Percentiles rank a stretch among this genome's conserved stretches.
These are phyloP conservation scores for Sporothrix mexicana DNA, from an alignment of 2,329 filamentous ascomycete genomes.

Conservation along the genomic window DNA sequence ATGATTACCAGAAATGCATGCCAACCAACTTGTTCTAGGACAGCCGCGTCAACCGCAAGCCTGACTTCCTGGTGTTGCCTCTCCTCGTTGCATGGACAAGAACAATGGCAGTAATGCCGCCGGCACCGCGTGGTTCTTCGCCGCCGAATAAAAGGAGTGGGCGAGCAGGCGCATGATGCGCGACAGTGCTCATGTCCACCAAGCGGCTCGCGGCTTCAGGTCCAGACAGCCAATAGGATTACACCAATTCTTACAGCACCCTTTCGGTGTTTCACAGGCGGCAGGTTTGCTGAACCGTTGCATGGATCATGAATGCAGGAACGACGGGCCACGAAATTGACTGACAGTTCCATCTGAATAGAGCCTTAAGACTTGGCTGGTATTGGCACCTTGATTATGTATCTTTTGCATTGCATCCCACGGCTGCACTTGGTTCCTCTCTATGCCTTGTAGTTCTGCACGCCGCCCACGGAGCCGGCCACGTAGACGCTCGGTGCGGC, in stretches of 20 bases:
- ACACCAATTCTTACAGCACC: not conserved
- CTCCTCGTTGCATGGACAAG: slow-evolving; percentile 44
- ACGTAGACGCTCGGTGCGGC: not conserved
- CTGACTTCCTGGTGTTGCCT: slow-evolving; percentile 16
- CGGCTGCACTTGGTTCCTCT: too few relatives aligned
- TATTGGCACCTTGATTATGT: too few relatives aligned
- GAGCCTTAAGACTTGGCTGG: too few relatives aligned
- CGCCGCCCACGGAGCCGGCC: not conserved
- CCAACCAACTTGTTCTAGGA: too few relatives aligned
- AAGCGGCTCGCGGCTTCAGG: not conserved
- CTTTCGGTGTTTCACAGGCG: not conserved
- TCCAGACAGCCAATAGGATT: not conserved
- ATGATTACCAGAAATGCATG: too few relatives aligned
- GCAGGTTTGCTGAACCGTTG: not conserved
- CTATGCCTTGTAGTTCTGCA: not conserved
- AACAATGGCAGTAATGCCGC: slow-evolving; percentile 52
- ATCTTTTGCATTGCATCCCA: not conserved
- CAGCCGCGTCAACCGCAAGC: slow-evolving; percentile 25
- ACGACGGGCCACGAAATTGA: too few relatives aligned
- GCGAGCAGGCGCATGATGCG: slow-evolving; percentile 27
- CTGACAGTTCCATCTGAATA: too few relatives aligned
- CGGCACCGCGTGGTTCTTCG: slow-evolving; percentile 49
- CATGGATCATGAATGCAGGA: not conserved
- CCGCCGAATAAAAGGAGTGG: slow-evolving; percentile 45
- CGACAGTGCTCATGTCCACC: slow-evolving; percentile 27